These are phyloP conservation scores for Zizania latifolia DNA, from an alignment of 176 grass and related monocot species.

Conservation along the genomic window DNA sequence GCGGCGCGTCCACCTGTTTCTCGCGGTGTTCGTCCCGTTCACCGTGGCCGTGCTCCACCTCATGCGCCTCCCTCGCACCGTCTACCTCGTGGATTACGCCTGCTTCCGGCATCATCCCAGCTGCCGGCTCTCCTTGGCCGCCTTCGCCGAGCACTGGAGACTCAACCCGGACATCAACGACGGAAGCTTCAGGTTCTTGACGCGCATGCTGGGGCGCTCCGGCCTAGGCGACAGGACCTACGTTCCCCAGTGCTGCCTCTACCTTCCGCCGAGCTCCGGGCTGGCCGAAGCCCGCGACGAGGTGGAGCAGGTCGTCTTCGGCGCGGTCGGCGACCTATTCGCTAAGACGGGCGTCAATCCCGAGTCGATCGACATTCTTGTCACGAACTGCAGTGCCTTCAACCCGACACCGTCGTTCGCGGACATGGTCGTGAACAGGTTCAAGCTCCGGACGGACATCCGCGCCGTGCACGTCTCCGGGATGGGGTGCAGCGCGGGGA, in stretches of 20 bases:
- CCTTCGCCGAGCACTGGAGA: background rate
- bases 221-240: background rate
- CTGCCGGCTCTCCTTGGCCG: background rate
- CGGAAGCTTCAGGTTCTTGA: background rate
- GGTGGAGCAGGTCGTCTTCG: background rate
- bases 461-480: background rate
- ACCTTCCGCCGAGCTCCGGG: no score
- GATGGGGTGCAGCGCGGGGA: background rate
- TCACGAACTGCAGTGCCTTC: background rate
- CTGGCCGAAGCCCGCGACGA: background rate
- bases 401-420: background rate
- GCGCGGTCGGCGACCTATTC: background rate
- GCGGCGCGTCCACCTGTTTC: slow-evolving; percentile 4
- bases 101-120: background rate
- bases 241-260: background rate
- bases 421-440: background rate
- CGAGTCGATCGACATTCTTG: background rate
- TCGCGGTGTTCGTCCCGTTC: no score
- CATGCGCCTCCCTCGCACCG: background rate
- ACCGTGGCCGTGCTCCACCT: background rate
- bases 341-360: background rate
- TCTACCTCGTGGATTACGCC: background rate
- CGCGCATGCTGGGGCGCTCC: background rate
- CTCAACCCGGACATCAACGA: background rate
- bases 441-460: background rate